Evolutionary conservation across 352 stramenopile species (phyloP).

Genomic region (Phytophthora boehmeriae): DNA sequence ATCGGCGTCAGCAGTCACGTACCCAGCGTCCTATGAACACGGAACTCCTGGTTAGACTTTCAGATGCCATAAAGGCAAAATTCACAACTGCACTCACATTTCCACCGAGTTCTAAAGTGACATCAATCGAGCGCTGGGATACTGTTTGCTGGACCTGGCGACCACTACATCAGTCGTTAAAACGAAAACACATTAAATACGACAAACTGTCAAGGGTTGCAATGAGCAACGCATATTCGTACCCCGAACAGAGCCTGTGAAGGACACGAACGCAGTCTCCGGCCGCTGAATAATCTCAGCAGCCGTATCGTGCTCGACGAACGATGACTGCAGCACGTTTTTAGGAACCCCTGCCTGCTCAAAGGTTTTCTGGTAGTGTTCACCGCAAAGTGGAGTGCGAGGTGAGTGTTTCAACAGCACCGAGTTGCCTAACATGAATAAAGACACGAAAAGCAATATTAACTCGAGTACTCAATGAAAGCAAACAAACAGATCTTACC

Average conservation of each 20-base stretch:
- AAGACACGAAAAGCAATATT: not conserved
- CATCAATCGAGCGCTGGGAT: constrained; percentile 72
- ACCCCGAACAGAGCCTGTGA: constrained; percentile 86
- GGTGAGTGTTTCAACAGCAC: constrained; percentile 85
- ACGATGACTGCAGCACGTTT: constrained; percentile 67
- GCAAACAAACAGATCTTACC: constrained; percentile 18
- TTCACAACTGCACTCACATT: constrained; percentile 48
- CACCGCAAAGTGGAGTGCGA: constrained; percentile 75
- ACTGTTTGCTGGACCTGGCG: constrained; percentile 66
- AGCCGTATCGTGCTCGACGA: constrained; percentile 69
- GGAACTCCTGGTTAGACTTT: constrained; percentile 8
- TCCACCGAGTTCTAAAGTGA: constrained; percentile 84
- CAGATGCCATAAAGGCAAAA: not conserved
- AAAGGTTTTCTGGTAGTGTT: constrained; percentile 81
- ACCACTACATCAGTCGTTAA: constrained; percentile 43
- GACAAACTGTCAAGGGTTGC: not conserved
- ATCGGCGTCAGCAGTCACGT: constrained; percentile 76
- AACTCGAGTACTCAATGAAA: not conserved
- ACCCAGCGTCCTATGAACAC: constrained; percentile 62
- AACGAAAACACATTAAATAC: constrained; percentile 3
- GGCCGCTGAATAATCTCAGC: constrained; percentile 71
- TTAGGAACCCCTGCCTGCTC: constrained; percentile 66
- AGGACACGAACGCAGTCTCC: constrained; percentile 81
- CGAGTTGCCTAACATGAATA: constrained; percentile 55
- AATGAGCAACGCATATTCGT: constrained; percentile 4